phyloP scores from a whole-genome alignment of 257 asterid genomes.

The Leonotis leonurus region DNA sequence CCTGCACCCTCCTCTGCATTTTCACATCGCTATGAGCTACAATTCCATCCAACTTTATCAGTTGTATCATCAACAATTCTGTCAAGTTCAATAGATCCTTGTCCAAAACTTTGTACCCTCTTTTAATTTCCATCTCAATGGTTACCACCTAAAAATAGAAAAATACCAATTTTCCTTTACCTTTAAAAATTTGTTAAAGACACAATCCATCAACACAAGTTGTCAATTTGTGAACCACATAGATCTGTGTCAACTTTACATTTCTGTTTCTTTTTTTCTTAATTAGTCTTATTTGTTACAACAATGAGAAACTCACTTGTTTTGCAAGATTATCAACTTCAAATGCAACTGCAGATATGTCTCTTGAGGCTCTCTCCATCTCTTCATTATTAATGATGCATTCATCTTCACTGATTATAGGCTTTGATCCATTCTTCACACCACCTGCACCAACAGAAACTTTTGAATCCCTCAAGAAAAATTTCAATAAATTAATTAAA shows the following conservation, averaged over 20 bases:
- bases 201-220: no score
- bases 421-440: constrained; percentile 66
- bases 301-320: constrained; percentile 30
- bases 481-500: neutral
- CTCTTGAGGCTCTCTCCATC: constrained; percentile 57
- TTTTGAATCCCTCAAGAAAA: neutral
- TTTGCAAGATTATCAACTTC: constrained; percentile 74
- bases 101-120: constrained; percentile 61
- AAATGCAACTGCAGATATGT: constrained; percentile 42
- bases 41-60: constrained; percentile 66
- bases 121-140: no score
- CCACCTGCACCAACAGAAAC: constrained; percentile 27
- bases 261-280: no score
- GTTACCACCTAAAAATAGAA: constrained; percentile 41
- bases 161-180: no score
- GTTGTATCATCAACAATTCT: constrained; percentile 64
- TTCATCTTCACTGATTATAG: no score
- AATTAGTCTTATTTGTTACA: no score
- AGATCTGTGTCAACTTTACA: no score
- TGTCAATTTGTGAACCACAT: no score
- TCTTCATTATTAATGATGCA: no score
- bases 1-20: constrained; percentile 89
- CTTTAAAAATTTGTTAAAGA: no score
- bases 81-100: constrained; percentile 37
- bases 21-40: no score